Evolutionary conservation across 495 filamentous ascomycete species (phyloP).

Genomic region (Aspergillus taichungensis): DNA sequence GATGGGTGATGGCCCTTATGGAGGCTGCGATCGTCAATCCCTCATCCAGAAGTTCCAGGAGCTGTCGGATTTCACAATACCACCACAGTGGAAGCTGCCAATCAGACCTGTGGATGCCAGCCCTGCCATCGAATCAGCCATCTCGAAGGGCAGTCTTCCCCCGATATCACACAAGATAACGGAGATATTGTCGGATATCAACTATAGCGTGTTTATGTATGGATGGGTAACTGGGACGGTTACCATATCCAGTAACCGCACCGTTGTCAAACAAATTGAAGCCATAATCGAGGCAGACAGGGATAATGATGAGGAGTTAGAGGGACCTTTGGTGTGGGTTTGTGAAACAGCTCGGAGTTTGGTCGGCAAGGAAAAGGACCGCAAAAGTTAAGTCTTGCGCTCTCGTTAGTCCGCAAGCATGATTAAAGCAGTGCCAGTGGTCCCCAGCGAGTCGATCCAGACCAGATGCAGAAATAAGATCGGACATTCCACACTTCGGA

Average conservation of each 20-base stretch:
- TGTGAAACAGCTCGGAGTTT: conserved; percentile 56
- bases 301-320: conserved; percentile 26
- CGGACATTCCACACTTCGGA: background rate
- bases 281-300: conserved; percentile 36
- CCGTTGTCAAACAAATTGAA: conserved; percentile 56
- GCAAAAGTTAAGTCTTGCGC: conserved; percentile 21
- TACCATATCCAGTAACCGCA: conserved; percentile 60
- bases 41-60: conserved; percentile 35
- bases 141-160: conserved; percentile 24
- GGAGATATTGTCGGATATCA: conserved; percentile 49
- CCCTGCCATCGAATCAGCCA: conserved; percentile 20
- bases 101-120: conserved; percentile 37
- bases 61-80: conserved; percentile 44
- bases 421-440: background rate
- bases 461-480: background rate
- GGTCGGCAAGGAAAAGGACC: conserved; percentile 52
- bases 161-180: conserved; percentile 30
- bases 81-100: conserved; percentile 41
- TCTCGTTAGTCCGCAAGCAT: background rate
- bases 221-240: conserved; percentile 53
- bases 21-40: conserved; percentile 14
- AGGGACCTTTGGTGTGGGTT: conserved; percentile 53
- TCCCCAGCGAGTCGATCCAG: background rate
- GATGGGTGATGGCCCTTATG: conserved; percentile 27
- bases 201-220: conserved; percentile 58